Base-by-base conservation (phyloP, 2,329 filamentous ascomycete species). In the Penicillium sp. region DNA sequence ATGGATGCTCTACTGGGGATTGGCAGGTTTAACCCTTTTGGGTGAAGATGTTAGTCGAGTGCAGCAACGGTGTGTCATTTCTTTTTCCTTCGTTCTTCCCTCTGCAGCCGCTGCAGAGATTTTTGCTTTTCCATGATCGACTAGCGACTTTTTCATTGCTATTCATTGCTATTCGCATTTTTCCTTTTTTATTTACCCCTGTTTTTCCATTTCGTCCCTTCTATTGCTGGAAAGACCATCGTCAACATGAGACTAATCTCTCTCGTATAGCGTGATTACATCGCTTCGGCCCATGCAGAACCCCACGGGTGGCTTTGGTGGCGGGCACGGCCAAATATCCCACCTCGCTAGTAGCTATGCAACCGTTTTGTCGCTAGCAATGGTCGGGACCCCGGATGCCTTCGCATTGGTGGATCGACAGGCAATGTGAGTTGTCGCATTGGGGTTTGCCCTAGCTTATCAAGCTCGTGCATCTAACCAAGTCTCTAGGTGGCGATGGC, bases 1-100 rank as follows among this genome's bases (percentile, higher is more conserved):
- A 8, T 99, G 94, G 94, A 83, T 96, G 65, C 81, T 96, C 58
- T 97, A 97, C 76, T 99, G 94, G 94, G 89, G 84, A 46, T 78
- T 97, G 47, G 84, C 87, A 27, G 91, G 84, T 2, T 78, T 99
- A 58, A 78, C 82, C 21, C 78, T 92, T 27, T 76, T 99, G 43
- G 91, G 90, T 41, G 84, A 91, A 67, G 90, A 96, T 68, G 72
- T 84, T 32, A 77, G 75, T 7, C 65, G 69, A 49, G 93, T 90
- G 71, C 83, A 87, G 49, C 77, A 88, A 58, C 80, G 82, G 74
- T 84, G 76, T 58, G 78, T 54, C 18, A 17, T 27, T 43, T 26
- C 33, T 21, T 48, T 24, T 51, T 33, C 33, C 34, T 42, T 29
- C 42, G 34, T 54, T 39, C 41, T 40, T 26, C 36, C 13, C 12